Conservation (phyloP, 192 early-diverging fungal genomes). For the Pilobolus umbonatus region DNA sequence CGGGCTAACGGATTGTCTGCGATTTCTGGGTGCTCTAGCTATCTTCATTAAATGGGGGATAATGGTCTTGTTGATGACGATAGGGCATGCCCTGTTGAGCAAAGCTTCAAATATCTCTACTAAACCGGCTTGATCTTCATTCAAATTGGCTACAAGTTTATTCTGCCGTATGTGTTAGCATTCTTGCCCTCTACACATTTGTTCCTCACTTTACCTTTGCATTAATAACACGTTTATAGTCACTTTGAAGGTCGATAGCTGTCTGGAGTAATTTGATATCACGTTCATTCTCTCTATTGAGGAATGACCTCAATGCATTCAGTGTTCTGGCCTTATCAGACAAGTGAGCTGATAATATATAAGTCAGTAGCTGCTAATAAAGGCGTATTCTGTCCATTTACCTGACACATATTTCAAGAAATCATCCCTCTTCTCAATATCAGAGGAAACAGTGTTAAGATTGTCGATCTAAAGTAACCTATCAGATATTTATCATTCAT, state of each 20-base stretch:
- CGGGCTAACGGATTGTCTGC: slow-evolving; percentile 16
- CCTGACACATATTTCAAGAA: slow-evolving; percentile 18
- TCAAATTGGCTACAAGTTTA: slow-evolving; percentile 60
- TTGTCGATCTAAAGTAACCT: not conserved
- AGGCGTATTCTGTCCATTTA: not conserved
- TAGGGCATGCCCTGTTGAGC: slow-evolving; percentile 70
- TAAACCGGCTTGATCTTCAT: slow-evolving; percentile 50
- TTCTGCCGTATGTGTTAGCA: not conserved
- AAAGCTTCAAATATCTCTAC: slow-evolving; percentile 71
- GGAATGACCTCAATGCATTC: not conserved
- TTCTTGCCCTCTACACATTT: too few relatives aligned
- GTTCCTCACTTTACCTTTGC: slow-evolving; percentile 16
- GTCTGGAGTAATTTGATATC: slow-evolving; percentile 7
- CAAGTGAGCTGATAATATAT: slow-evolving; percentile 14
- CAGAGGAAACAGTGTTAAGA: not conserved
- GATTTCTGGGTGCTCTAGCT: slow-evolving; percentile 26
- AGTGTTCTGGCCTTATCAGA: slow-evolving; percentile 8
- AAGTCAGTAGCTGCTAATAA: not conserved
- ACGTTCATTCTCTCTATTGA: not conserved
- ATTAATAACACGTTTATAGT: slow-evolving; percentile 10
- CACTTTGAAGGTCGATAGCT: slow-evolving; percentile 1
- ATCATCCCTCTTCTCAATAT: slow-evolving; percentile 1
- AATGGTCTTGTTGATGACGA: slow-evolving; percentile 65
- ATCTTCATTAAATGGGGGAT: slow-evolving; percentile 57
- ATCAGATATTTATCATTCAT: not conserved